Base-by-base conservation (phyloP, 2,329 filamentous ascomycete species). In the Tolypocladium tundrense region DNA sequence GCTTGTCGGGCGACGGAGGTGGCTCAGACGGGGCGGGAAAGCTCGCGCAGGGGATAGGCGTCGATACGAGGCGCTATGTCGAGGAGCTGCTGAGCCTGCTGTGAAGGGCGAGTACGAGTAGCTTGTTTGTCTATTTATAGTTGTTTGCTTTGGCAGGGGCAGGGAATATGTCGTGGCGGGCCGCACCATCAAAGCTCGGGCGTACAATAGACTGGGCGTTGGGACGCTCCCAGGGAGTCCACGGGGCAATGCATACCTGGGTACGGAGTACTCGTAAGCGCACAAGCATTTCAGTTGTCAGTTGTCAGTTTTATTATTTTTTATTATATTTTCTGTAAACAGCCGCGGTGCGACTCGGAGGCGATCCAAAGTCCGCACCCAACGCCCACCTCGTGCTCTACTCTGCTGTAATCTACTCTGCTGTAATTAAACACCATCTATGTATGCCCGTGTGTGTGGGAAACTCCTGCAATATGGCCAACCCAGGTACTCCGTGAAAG, bases 11-110 rank as follows among this genome's bases (percentile, higher is more conserved):
- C 60, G 67, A 73, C 16, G 64, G 72, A 53, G 66, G 78, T 58
- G 75, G 82, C 77, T 65, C 78, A 51, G 81, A 80, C 31, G 83
- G 82, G 3, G 81, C 85, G 1, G 80, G 78, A 24, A 80, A 80
- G 57, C 70, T 91, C 62, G 84, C 82, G 0, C 85, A 89, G 66
- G 88, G 88, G 0, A 90, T 92, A 61, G 88, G 88, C 0, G 79
- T 91, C 40, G 88, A 92, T 75, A 90, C 88, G 37, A 80, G 85
- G 69, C 82, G 81, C 67, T 91, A 91, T 70, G 83, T 91, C 4
- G 88, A 91, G 69, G 85, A 84, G 1, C 68, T 92, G 58, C 73
- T 91, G 69, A 89, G 79, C 66, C 69, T 91, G 66, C 60, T 74
- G 39, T 73, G 59, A 62, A 21, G 16, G 31, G 0, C 5, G 21